These are phyloP conservation scores for Aureobasidium subglaciale DNA, from an alignment of 2,329 filamentous ascomycete species.

Conservation along the genomic window DNA sequence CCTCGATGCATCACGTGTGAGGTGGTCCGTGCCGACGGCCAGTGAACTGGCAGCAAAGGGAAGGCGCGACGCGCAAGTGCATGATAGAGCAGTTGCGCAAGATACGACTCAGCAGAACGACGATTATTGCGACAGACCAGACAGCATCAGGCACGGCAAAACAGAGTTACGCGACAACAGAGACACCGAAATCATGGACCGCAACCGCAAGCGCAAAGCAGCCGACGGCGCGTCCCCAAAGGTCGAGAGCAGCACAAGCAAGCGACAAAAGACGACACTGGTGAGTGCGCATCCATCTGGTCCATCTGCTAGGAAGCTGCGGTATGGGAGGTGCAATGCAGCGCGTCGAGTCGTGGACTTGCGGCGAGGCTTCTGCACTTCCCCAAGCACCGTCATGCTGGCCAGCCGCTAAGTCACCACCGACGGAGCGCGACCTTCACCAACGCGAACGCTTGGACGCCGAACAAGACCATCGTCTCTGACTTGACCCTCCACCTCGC, in stretches of 20 bases:
- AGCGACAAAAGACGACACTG: conserved; percentile 17
- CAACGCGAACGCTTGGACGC: conserved; percentile 12
- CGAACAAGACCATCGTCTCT: background rate
- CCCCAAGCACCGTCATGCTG: background rate
- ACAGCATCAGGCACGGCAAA: background rate
- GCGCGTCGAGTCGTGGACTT: background rate
- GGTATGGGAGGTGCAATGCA: background rate
- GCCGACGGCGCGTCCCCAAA: conserved; percentile 4
- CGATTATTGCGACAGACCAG: background rate
- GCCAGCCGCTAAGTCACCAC: background rate
- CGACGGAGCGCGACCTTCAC: background rate
- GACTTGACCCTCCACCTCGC: background rate
- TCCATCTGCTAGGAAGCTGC: background rate
- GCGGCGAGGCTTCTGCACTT: background rate
- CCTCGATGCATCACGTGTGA: background rate
- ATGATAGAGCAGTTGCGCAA: background rate
- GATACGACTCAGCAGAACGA: background rate
- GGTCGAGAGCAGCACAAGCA: conserved; percentile 14
- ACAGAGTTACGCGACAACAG: background rate
- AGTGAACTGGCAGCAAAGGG: background rate
- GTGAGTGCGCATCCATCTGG: background rate
- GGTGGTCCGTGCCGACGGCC: background rate
- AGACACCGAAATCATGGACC: conserved; percentile 16
- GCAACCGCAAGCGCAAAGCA: conserved; percentile 18
- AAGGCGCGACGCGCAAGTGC: conserved; percentile 1